Conservation (phyloP, 148 eudicot genomes). For the Arbutus unedo region DNA sequence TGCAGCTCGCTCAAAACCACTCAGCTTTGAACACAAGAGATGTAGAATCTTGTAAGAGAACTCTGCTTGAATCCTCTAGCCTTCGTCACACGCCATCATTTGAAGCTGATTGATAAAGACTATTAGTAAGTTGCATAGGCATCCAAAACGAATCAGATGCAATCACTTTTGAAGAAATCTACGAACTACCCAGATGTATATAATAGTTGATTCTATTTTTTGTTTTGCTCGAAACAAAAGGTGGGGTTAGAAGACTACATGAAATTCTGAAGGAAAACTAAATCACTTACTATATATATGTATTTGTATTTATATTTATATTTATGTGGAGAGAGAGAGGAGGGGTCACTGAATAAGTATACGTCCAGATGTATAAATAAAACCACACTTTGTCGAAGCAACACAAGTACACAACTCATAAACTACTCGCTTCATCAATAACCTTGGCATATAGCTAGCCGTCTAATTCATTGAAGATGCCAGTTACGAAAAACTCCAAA, state of each 20-base stretch:
- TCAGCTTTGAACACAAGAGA: slow-evolving; percentile 12
- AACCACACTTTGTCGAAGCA: too few species aligned
- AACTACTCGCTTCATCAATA: slow-evolving; percentile 19
- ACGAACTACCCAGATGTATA: neutral
- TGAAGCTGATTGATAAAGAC: slow-evolving; percentile 45
- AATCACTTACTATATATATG: too few species aligned
- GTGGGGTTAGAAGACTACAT: neutral
- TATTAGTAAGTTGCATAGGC: slow-evolving; percentile 28
- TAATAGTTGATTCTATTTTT: neutral
- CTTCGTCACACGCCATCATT: slow-evolving; percentile 65
- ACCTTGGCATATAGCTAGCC: neutral
- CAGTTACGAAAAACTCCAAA: slow-evolving; percentile 14
- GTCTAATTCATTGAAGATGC: neutral
- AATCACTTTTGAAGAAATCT: neutral
- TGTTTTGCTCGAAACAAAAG: too few species aligned
- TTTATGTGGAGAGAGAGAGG: too few species aligned
- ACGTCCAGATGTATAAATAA: neutral
- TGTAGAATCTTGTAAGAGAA: slow-evolving; percentile 20
- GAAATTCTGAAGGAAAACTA: neutral
- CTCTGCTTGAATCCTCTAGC: slow-evolving; percentile 24
- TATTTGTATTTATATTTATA: too few species aligned
- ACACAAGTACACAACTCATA: slow-evolving; percentile 15
- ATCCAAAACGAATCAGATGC: neutral
- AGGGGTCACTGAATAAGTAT: neutral
- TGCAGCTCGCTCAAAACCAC: slow-evolving; percentile 31